phyloP scores from a whole-genome alignment of 331 rosid species.

The Pyracantha coccinea region DNA sequence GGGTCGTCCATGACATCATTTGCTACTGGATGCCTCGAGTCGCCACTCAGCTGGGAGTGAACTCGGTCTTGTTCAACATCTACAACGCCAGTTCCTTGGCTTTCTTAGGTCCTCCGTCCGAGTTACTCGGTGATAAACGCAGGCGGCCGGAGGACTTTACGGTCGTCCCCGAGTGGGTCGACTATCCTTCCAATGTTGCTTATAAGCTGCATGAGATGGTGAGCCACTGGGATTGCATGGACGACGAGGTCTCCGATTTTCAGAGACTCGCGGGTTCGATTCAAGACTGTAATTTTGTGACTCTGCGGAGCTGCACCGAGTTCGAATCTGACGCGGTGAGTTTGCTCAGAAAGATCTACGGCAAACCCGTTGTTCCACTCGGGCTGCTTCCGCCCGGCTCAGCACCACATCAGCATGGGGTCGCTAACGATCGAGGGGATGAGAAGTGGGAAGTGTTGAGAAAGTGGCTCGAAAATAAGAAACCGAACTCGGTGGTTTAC shows the following conservation, averaged over 20 bases:
- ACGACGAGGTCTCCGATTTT: not conserved
- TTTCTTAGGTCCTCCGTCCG: not conserved
- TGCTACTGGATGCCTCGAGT: slow-evolving; percentile 8
- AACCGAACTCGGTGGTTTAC: slow-evolving; percentile 15
- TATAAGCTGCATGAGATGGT: slow-evolving; percentile 5
- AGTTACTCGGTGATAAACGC: not conserved
- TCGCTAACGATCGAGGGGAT: not conserved
- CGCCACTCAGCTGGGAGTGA: not conserved
- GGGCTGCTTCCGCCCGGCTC: not conserved
- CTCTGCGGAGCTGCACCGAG: not conserved
- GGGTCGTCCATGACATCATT: slow-evolving; percentile 17
- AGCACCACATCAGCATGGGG: not conserved
- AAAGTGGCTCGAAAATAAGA: slow-evolving; percentile 7
- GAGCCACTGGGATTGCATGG: slow-evolving; percentile 16
- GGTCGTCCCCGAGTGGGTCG: slow-evolving; percentile 12
- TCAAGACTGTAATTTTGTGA: not conserved
- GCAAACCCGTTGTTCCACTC: slow-evolving; percentile 16
- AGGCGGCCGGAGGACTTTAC: slow-evolving; percentile 13
- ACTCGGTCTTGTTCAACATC: not conserved
- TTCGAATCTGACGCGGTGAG: slow-evolving; percentile 15
- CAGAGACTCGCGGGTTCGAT: not conserved
- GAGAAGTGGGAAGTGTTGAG: not conserved
- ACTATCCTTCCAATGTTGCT: not conserved
- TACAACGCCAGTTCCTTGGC: not conserved
- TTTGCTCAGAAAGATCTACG: slow-evolving; percentile 4